Percentiles rank a stretch among this genome's conserved stretches.
Conservation (phyloP, 768 basidiomycete species). For the Nidularia sp. region DNA sequence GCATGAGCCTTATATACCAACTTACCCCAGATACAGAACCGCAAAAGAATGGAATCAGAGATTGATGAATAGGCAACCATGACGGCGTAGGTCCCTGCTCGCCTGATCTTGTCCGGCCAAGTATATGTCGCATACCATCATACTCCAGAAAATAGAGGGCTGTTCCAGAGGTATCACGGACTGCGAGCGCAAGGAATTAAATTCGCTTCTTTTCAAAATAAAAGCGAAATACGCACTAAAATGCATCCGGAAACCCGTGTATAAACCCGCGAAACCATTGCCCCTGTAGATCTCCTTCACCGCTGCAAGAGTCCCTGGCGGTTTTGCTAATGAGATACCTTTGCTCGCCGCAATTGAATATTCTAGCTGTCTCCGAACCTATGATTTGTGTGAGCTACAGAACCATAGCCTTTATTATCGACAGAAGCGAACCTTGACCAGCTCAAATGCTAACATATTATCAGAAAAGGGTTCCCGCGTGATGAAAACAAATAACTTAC, state of each 20-base stretch:
- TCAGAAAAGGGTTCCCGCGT: neutral
- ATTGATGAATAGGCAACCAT: constrained; percentile 80
- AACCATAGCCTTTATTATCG: too few relatives aligned
- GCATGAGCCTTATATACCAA: constrained; percentile 24
- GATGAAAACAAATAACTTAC: constrained; percentile 42
- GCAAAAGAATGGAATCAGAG: constrained; percentile 86
- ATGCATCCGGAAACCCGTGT: constrained; percentile 85
- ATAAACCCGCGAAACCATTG: constrained; percentile 64
- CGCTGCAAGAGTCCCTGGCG: constrained; percentile 76
- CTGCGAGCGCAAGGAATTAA: constrained; percentile 28
- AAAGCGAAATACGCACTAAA: constrained; percentile 46
- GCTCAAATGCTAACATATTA: constrained; percentile 68
- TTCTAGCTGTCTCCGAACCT: constrained; percentile 91
- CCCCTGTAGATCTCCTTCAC: constrained; percentile 72
- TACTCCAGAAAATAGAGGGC: constrained; percentile 93
- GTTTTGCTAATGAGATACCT: constrained; percentile 64
- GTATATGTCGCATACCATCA: constrained; percentile 82
- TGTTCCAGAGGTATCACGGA: constrained; percentile 87
- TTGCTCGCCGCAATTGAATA: constrained; percentile 84
- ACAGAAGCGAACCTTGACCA: constrained; percentile 70
- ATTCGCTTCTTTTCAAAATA: neutral
- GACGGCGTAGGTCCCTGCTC: constrained; percentile 80
- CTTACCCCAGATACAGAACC: constrained; percentile 84
- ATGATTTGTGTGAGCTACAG: neutral
- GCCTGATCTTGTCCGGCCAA: constrained; percentile 73